A percentile compares a stretch with the other conserved stretches of the same genome.
phyloP scores from a whole-genome alignment of 2,329 filamentous ascomycete species.

The Colletotrichum noveboracense region DNA sequence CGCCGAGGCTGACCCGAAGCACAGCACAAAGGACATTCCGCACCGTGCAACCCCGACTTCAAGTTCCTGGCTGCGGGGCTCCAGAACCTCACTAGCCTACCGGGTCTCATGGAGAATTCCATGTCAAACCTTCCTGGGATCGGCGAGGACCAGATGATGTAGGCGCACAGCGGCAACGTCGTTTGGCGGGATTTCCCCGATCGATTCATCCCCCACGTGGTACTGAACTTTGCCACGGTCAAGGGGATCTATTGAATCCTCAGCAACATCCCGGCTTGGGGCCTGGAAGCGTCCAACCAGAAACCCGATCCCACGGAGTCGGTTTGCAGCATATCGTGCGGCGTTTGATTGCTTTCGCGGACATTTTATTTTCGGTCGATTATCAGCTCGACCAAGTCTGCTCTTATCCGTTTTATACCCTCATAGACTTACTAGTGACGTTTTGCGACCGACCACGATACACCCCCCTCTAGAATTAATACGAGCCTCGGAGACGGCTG shows the following conservation, averaged over 20 bases:
- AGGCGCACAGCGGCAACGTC: not conserved
- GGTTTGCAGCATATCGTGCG: conserved; percentile 11
- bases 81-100: conserved; percentile 36
- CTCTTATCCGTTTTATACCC: conserved; percentile 23
- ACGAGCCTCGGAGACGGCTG: not conserved
- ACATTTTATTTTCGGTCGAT: conserved; percentile 1
- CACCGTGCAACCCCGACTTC: conserved; percentile 86
- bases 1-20: not conserved
- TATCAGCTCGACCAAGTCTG: conserved; percentile 13
- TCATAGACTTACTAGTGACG: conserved; percentile 22
- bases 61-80: conserved; percentile 53
- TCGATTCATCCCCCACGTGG: not conserved
- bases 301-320: not conserved
- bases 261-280: not conserved
- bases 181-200: not conserved
- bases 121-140: conserved; percentile 44
- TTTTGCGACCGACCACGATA: conserved; percentile 15
- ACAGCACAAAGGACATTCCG: conserved; percentile 80
- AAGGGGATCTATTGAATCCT: not conserved
- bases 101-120: conserved; percentile 23
- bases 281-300: not conserved
- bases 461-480: conserved; percentile 13
- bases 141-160: conserved; percentile 46
- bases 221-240: not conserved
- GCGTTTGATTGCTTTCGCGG: conserved; percentile 18